Evolutionary conservation across 257 asterid species (phyloP).

Genomic region (Rehmannia glutinosa): DNA sequence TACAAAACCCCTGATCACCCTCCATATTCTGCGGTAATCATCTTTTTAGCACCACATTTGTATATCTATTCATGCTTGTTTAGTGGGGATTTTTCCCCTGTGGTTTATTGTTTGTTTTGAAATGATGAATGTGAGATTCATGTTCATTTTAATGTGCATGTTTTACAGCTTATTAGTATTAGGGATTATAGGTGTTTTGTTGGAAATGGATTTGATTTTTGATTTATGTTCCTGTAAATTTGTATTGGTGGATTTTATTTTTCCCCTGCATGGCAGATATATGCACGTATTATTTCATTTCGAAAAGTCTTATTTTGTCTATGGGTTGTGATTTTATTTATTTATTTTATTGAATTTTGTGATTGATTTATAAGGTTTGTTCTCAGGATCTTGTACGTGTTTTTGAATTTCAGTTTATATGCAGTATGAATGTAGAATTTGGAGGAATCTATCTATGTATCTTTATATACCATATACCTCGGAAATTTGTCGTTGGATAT

Average conservation of each 20-base stretch:
- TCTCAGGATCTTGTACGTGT: neutral
- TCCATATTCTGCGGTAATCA: constrained; percentile 47
- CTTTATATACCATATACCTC: neutral
- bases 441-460: neutral
- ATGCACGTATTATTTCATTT: constrained; percentile 5
- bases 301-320: neutral
- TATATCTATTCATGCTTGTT: neutral
- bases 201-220: neutral
- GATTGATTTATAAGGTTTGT: neutral
- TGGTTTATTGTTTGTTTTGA: neutral
- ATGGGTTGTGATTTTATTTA: neutral
- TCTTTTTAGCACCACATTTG: neutral
- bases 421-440: neutral
- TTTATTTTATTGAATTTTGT: neutral
- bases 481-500: neutral
- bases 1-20: constrained; percentile 44
- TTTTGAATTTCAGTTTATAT: neutral
- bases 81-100: neutral
- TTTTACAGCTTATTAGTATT: neutral
- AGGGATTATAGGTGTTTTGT: neutral
- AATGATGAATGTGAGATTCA: neutral
- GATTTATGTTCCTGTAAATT: neutral
- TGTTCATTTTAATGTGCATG: neutral
- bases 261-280: constrained; percentile 11
- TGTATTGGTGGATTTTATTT: neutral